Evolutionary conservation across 768 basidiomycete species (phyloP), one percentile per base, ranked within the genome.

Genomic region (Nidula microcarpa): DNA sequence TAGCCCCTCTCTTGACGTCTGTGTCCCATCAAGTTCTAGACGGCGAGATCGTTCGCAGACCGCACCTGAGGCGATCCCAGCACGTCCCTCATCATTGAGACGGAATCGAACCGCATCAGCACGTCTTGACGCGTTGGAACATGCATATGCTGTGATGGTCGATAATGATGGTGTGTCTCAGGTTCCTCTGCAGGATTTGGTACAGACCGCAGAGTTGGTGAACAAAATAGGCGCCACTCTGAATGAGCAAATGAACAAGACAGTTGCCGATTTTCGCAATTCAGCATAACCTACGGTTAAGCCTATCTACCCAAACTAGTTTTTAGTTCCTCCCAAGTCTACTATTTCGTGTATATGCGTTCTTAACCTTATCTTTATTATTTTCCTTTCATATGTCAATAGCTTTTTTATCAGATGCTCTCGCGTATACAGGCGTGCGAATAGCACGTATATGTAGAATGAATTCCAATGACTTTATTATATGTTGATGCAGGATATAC

Each of bases 151-250:
- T 7, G 71, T 72, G 9, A 59, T 84, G 11, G 56, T 67, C 7
- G 62, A 64, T 35, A 60, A 62, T 6, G 68, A 70, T 10, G 73
- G 73, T 7, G 74, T 66, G 6, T 81, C 80, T 16, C 81, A 84
- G 53, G 68, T 78, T 33, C 70, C 77, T 13, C 65, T 77, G 23
- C 67, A 77, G 18, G 80, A 82, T 55, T 69, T 84, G 11, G 56
- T 78, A 11, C 73, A 74, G 30, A 79, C 78, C 7, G 72, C 74
- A 14, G 68, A 60, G 35, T 57, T 82, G 33, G 73, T 77, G 4
- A 72, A 78, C 55, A 68, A 73, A 58, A 76, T 85, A 14, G 74
- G 76, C 37, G 65, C 68, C 13, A 68, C 69, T 33, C 58, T 84
- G 54, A 78, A 74, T 33, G 76, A 78, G 55, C 71, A 76, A 58